phyloP scores from a whole-genome alignment of 164 flowering plant species.

The Aristolochia californica region DNA sequence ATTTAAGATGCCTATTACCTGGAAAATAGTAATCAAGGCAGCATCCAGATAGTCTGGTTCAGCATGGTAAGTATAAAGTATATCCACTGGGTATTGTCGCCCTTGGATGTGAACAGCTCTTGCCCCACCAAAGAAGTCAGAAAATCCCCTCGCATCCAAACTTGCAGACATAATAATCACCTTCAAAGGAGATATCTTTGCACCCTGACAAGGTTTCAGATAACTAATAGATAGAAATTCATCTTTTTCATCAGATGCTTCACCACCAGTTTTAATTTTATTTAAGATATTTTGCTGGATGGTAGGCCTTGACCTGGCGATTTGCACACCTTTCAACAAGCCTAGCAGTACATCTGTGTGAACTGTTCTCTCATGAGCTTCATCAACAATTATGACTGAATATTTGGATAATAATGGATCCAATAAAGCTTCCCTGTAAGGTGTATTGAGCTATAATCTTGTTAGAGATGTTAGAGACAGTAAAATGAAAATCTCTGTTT shows the following conservation, averaged over 20 bases:
- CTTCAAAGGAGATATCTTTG: constrained; percentile 50
- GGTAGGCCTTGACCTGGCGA: constrained; percentile 35
- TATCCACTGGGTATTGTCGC: constrained; percentile 75
- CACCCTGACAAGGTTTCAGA: constrained; percentile 32
- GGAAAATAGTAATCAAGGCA: constrained; percentile 69
- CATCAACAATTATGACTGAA: constrained; percentile 88
- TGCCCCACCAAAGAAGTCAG: constrained; percentile 82
- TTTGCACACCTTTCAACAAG: constrained; percentile 66
- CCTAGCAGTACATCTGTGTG: constrained; percentile 93
- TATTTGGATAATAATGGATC: constrained; percentile 82
- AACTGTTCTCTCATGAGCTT: constrained; percentile 97
- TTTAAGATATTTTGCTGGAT: constrained; percentile 11
- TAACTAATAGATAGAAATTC: constrained; percentile 7
- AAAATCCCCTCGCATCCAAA: constrained; percentile 82
- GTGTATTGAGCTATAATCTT: no score
- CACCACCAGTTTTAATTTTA: constrained; percentile 14
- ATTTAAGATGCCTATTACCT: constrained; percentile 35
- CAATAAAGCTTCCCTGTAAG: constrained; percentile 77
- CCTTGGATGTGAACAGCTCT: constrained; percentile 89
- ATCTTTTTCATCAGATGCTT: constrained; percentile 21
- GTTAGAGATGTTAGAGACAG: no score
- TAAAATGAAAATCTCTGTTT: no score
- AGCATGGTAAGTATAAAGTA: constrained; percentile 54
- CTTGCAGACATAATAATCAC: constrained; percentile 95
- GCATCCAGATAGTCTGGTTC: constrained; percentile 76